A percentile compares a stretch with the other conserved stretches of the same genome.
Evolutionary conservation across 768 basidiomycete genomes (phyloP).

Genomic region (Chalciporus pseudorubinellus): DNA sequence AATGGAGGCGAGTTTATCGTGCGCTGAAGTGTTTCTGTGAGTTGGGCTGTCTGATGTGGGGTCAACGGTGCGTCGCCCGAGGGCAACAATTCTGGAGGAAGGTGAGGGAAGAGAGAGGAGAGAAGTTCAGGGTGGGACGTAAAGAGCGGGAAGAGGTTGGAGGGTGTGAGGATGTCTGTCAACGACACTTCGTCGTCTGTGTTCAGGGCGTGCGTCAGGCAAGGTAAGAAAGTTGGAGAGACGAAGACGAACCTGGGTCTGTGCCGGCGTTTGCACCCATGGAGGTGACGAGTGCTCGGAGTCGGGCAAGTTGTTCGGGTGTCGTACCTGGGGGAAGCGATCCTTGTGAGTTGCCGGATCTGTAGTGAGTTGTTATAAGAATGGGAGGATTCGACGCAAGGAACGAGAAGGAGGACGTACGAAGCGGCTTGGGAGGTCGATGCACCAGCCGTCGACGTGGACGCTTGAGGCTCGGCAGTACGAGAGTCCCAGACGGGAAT

Average conservation of each 20-base stretch:
- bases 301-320: slow-evolving; percentile 65
- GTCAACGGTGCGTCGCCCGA: slow-evolving; percentile 48
- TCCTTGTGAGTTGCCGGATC: slow-evolving; percentile 6
- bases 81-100: slow-evolving; percentile 73
- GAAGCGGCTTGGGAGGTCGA: slow-evolving; percentile 32
- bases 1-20: slow-evolving; percentile 85
- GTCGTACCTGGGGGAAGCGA: slow-evolving; percentile 31
- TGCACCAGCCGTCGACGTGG: slow-evolving; percentile 40
- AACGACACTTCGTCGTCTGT: slow-evolving; percentile 55
- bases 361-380: neutral
- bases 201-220: slow-evolving; percentile 7
- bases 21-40: slow-evolving; percentile 59
- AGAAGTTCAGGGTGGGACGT: slow-evolving; percentile 66
- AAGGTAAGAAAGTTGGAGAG: neutral
- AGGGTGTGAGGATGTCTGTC: slow-evolving; percentile 71
- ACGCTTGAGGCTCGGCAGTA: slow-evolving; percentile 40
- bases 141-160: slow-evolving; percentile 73
- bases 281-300: slow-evolving; percentile 52
- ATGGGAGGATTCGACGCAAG: neutral
- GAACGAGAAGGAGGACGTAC: slow-evolving; percentile 12
- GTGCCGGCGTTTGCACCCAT: slow-evolving; percentile 36
- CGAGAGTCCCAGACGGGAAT: slow-evolving; percentile 55
- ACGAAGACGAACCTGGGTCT: slow-evolving; percentile 11
- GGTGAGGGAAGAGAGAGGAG: slow-evolving; percentile 70
- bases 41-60: slow-evolving; percentile 21